Evolutionary conservation across 2,329 filamentous ascomycete species (phyloP).

Genomic region (Mollisiaceae sp.): DNA sequence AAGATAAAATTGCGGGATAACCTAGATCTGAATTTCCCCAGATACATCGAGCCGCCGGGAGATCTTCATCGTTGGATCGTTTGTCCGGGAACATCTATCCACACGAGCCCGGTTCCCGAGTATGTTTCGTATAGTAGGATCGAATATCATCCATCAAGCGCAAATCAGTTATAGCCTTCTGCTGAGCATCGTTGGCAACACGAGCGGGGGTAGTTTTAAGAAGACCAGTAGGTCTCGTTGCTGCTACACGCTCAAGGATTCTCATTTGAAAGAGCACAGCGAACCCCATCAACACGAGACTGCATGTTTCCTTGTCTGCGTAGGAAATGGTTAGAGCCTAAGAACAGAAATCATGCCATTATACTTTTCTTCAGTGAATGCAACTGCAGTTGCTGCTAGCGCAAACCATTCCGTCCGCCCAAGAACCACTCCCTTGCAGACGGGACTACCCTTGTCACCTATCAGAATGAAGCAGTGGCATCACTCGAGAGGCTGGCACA

Average conservation of each 20-base stretch:
- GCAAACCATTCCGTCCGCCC: neutral
- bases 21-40: no score
- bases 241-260: neutral
- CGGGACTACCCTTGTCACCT: neutral
- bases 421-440: neutral
- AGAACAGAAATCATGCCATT: neutral
- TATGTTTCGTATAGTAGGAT: no score
- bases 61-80: no score
- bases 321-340: neutral
- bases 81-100: no score
- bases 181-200: no score
- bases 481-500: no score
- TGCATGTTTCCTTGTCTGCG: neutral
- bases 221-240: neutral
- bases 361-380: neutral
- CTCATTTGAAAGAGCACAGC: neutral
- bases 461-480: neutral
- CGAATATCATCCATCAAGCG: no score
- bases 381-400: neutral
- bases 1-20: no score
- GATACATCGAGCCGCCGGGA: no score
- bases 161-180: no score
- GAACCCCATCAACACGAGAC: neutral
- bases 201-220: neutral
- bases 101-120: no score